These are phyloP conservation scores for Cochlearia excelsa DNA, from an alignment of 345 rosid species.

Conservation along the genomic window DNA sequence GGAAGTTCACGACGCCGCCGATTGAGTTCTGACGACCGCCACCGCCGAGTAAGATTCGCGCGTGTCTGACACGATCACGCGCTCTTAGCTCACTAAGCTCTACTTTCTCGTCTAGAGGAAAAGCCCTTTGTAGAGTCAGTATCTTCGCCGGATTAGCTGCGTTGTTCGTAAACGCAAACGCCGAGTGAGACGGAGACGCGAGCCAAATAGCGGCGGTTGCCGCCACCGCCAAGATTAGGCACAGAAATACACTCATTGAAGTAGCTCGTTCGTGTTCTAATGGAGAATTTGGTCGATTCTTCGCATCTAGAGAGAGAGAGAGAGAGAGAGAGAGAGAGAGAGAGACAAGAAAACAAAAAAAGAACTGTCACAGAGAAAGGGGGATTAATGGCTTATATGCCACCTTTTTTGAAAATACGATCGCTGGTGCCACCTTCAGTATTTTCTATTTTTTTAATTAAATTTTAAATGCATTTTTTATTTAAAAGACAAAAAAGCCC, in stretches of 20 bases:
- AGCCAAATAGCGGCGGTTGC: slow-evolving; percentile 11
- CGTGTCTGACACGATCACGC: slow-evolving; percentile 68
- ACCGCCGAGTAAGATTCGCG: slow-evolving; percentile 63
- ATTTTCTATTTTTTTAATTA: too few species aligned
- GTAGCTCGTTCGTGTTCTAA: slow-evolving; percentile 19
- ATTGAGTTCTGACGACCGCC: slow-evolving; percentile 63
- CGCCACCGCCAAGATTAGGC: slow-evolving; percentile 31
- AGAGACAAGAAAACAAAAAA: slow-evolving; percentile 21
- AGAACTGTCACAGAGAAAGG: slow-evolving; percentile 24
- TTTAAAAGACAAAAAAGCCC: too few species aligned
- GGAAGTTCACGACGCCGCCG: slow-evolving; percentile 42
- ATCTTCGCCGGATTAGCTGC: slow-evolving; percentile 25
- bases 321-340: not conserved
- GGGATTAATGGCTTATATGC: too few species aligned
- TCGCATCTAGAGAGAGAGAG: slow-evolving; percentile 31
- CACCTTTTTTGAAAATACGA: too few species aligned
- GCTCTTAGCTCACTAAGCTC: slow-evolving; percentile 55
- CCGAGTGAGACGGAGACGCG: slow-evolving; percentile 12
- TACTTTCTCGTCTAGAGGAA: slow-evolving; percentile 53
- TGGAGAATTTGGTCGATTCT: slow-evolving; percentile 30
- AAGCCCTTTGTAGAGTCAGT: slow-evolving; percentile 63
- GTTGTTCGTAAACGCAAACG: slow-evolving; percentile 34
- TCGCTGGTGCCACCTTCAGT: too few species aligned
- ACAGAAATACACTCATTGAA: slow-evolving; percentile 36
- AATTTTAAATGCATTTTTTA: too few species aligned